Evolutionary conservation across 2,329 filamentous ascomycete species (phyloP).

Genomic region (Talaromyces sp.): DNA sequence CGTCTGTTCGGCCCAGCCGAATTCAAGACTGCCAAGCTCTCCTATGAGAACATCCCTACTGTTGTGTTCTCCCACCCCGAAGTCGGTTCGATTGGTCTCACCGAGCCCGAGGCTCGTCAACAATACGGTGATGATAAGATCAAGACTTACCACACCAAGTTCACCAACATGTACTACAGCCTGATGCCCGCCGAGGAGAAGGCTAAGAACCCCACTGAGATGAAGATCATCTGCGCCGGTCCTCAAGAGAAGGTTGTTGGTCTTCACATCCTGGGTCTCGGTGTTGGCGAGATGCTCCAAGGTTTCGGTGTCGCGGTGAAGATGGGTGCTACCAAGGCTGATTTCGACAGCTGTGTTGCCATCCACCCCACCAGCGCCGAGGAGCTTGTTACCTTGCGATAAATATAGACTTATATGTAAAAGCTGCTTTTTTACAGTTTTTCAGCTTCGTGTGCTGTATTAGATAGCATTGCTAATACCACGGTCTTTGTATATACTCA

Average conservation of each 20-base stretch:
- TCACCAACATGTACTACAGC: conserved; percentile 54
- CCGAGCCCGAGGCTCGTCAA: conserved; percentile 52
- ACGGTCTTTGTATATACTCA: too few species aligned
- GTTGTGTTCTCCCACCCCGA: conserved; percentile 58
- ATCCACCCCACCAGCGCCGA: conserved; percentile 78
- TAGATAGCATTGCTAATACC: too few species aligned
- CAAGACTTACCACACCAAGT: conserved; percentile 54
- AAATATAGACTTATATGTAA: conserved; percentile 14
- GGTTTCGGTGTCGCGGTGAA: conserved; percentile 76
- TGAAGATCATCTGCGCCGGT: conserved; percentile 54
- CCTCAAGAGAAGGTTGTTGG: conserved; percentile 55
- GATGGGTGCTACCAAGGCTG: conserved; percentile 78
- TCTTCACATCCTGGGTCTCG: conserved; percentile 52
- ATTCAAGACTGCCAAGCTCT: conserved; percentile 47
- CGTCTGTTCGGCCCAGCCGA: conserved; percentile 54
- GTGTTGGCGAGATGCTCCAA: conserved; percentile 68
- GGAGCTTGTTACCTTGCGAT: conserved; percentile 64
- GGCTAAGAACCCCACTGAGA: conserved; percentile 53
- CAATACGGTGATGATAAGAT: conserved; percentile 54
- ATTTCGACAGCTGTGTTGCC: conserved; percentile 74
- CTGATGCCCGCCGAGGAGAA: conserved; percentile 52
- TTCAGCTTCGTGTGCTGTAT: too few species aligned
- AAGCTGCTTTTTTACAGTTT: too few species aligned
- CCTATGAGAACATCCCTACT: conserved; percentile 55
- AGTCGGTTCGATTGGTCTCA: conserved; percentile 53